Evolutionary conservation across 2,329 filamentous ascomycete genomes (phyloP), one percentile per base, ranked within the genome.

Genomic region (Decorospora gaudefroyi): DNA sequence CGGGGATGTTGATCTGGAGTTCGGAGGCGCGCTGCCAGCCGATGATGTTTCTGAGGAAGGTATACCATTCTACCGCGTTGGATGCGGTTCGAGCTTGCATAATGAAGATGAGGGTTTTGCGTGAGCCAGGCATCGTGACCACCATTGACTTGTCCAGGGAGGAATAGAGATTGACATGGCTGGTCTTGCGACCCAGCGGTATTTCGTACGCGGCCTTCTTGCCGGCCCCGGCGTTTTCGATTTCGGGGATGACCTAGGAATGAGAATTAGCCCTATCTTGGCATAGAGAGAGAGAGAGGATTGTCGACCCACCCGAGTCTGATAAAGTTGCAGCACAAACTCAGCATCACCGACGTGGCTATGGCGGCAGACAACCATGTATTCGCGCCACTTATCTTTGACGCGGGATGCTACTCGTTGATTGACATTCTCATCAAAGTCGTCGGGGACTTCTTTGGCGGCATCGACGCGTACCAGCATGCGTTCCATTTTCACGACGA

Each of bases 61-160:
- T 85, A 60, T 83, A 86, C 84, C 84, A 87, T 61, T 87, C 84
- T 7, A 84, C 78, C 5, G 82, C 80, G 55, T 80, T 80, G 4
- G 81, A 79, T 2, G 77, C 75, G 12, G 83, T 84, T 9, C 79
- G 77, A 4, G 83, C 77, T 19, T 81, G 77, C 66, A 87, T 76
- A 47, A 86, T 82, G 38, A 68, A 70, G 31, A 87, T 84, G 22
- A 75, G 74, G 1, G 80, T 83, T 3, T 81, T 77, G 12, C 66
- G 69, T 41, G 74, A 76, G 46, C 73, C 72, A 3, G 79, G 78
- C 21, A 78, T 73, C 76, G 83, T 86, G 7, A 86, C 69, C 7
- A 83, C 84, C 12, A 86, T 72, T 1, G 83, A 84, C 64, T 87
- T 87, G 66, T 87, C 84, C 11, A 87, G 70, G 3, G 82, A 75